Conservation (phyloP, 805 yeast genomes). For the Myxozyma neglecta region DNA sequence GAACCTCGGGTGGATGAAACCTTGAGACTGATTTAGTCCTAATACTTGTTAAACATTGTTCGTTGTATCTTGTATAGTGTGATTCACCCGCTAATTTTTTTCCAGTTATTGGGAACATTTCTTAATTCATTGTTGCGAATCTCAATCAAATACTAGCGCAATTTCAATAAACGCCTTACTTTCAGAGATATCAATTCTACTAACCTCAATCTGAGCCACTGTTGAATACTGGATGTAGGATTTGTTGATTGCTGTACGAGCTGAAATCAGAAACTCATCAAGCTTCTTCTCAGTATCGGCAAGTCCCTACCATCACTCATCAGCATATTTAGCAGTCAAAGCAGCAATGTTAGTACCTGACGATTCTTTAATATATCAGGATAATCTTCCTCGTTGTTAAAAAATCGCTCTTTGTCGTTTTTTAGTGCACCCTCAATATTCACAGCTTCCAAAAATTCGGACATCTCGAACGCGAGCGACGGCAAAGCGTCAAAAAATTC, state of each 20-base stretch:
- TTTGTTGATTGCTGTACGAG: slow-evolving; percentile 48
- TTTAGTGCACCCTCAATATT: slow-evolving; percentile 34
- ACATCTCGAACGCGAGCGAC: slow-evolving; percentile 38
- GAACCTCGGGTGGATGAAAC: slow-evolving; percentile 64
- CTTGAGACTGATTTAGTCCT: slow-evolving; percentile 64
- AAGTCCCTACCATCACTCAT: slow-evolving; percentile 42
- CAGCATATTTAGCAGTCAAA: slow-evolving; percentile 44
- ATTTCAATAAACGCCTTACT: not conserved
- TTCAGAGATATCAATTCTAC: not conserved
- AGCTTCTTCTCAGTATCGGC: slow-evolving; percentile 50
- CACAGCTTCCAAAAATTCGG: slow-evolving; percentile 34
- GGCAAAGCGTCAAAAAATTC: slow-evolving; percentile 45
- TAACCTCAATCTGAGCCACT: slow-evolving; percentile 55
- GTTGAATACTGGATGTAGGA: slow-evolving; percentile 51
- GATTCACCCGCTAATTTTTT: slow-evolving; percentile 58
- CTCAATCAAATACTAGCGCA: slow-evolving; percentile 63
- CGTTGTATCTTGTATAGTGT: not conserved
- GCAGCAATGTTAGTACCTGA: slow-evolving; percentile 35
- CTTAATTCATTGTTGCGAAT: slow-evolving; percentile 60
- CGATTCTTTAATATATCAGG: slow-evolving; percentile 45
- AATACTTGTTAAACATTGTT: not conserved
- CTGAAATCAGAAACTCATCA: slow-evolving; percentile 51
- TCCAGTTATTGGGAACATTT: slow-evolving; percentile 71
- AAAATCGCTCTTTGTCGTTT: slow-evolving; percentile 35
- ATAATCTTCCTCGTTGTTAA: slow-evolving; percentile 40